These are phyloP conservation scores for Ophiostoma ulmi DNA, from an alignment of 2,329 filamentous ascomycete species.

Conservation along the genomic window DNA sequence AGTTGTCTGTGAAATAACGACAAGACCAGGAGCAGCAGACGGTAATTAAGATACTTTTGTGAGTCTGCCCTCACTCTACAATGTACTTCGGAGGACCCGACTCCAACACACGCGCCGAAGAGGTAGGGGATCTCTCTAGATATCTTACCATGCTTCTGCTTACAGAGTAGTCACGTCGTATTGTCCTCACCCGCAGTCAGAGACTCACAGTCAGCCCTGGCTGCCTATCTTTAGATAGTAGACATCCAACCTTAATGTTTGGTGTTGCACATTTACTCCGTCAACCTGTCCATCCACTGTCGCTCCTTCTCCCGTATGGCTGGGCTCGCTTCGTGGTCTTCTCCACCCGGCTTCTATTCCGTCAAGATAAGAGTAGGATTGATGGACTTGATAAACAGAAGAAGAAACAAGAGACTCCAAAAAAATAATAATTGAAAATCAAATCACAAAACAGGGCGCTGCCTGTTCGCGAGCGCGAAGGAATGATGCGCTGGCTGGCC, in stretches of 20 bases:
- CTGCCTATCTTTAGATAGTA: background rate
- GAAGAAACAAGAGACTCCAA: background rate
- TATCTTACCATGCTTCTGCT: too few species aligned
- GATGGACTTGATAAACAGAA: background rate
- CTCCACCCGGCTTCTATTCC: constrained; percentile 12
- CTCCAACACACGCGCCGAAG: background rate
- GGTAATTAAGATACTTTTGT: too few species aligned
- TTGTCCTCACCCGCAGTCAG: too few species aligned
- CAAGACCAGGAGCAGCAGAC: background rate
- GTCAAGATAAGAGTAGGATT: constrained; percentile 3
- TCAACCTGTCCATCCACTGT: background rate
- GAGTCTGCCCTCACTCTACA: too few species aligned
- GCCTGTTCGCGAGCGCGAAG: background rate
- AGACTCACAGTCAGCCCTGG: too few species aligned
- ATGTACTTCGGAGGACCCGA: background rate
- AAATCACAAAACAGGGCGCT: background rate
- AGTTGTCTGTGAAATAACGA: background rate
- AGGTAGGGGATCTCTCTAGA: background rate
- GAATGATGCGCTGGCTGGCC: constrained; percentile 12
- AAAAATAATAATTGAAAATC: background rate
- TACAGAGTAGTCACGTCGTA: too few species aligned
- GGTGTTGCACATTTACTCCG: background rate
- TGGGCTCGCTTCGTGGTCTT: constrained; percentile 1
- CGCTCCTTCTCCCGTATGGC: constrained; percentile 1
- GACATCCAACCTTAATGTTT: too few species aligned